These are phyloP conservation scores for Madurella mycetomatis DNA, from an alignment of 2,329 filamentous ascomycete species.

Conservation along the genomic window DNA sequence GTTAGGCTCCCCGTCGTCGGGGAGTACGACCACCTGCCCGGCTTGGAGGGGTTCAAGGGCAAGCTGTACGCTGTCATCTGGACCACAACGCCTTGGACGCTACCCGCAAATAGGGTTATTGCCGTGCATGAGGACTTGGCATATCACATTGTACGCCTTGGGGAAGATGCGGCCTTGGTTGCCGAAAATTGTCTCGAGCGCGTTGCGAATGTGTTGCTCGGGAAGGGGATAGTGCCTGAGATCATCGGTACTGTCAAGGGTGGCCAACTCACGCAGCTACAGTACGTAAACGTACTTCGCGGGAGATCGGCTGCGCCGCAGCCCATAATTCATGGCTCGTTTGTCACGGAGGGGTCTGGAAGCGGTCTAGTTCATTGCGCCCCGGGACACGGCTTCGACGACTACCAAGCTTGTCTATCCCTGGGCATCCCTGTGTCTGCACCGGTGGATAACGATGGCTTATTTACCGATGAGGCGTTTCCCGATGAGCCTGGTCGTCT, in stretches of 20 bases:
- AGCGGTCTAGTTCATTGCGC: conserved; percentile 93
- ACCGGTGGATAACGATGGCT: conserved; percentile 76
- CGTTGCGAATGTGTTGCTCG: conserved; percentile 47
- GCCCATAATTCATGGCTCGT: conserved; percentile 75
- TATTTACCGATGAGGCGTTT: conserved; percentile 75
- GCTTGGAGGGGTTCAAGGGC: conserved; percentile 38
- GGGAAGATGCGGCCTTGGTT: conserved; percentile 60
- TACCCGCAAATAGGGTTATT: conserved; percentile 88
- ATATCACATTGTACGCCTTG: conserved; percentile 64
- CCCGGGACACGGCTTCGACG: conserved; percentile 93
- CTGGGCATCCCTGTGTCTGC: conserved; percentile 71
- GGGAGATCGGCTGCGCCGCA: conserved; percentile 54
- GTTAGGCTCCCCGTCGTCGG: conserved; percentile 69
- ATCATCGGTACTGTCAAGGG: conserved; percentile 59
- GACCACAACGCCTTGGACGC: conserved; percentile 97
- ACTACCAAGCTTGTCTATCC: conserved; percentile 75
- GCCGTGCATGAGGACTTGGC: conserved; percentile 70
- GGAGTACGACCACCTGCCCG: conserved; percentile 12
- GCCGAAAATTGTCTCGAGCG: conserved; percentile 66
- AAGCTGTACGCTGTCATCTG: conserved; percentile 80
- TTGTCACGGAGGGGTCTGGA: conserved; percentile 86
- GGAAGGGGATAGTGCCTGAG: conserved; percentile 37
- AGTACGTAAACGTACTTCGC: conserved; percentile 68
- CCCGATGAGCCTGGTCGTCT: conserved; percentile 64
- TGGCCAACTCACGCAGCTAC: conserved; percentile 57